Base-by-base conservation (phyloP, 2,329 filamentous ascomycete genomes). In the Drechslerella coelobrocha region DNA sequence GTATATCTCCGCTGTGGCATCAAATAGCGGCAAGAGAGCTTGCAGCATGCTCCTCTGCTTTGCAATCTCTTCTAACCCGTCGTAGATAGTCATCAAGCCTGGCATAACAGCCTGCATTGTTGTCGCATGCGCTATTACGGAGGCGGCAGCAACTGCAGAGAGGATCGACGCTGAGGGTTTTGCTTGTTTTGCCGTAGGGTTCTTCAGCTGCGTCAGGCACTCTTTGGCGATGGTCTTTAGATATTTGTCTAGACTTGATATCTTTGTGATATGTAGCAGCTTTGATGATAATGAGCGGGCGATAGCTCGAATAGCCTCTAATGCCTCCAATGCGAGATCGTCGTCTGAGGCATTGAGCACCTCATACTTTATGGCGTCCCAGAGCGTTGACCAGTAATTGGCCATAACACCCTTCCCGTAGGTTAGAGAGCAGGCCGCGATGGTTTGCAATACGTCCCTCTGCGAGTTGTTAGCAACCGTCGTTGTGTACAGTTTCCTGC, bases 281-380 rank as follows among this genome's bases (percentile, higher is more conserved):
- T 79, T 79, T 50, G 79, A 78, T 0, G 85, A 84, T 6, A 89
- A 79, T 21, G 83, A 82, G 56, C 79, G 79, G 14, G 85, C 83
- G 62, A 89, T 85, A 19, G 81, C 79, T 59, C 82, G 81, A 7
- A 89, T 77, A 1, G 82, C 83, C 21, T 81, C 78, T 14, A 89
- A 77, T 5, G 87, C 84, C 74, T 85, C 83, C 52, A 86, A 81
- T 0, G 85, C 85, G 7, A 89, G 78, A 54, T 88, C 84, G 60
- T 88, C 85, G 74, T 89, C 87, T 10, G 68, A 85, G 0, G 85
- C 83, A 73, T 86, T 88, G 12, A 89, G 79, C 9, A 89, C 84
- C 75, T 89, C 87, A 73, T 88, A 89, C 76, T 89, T 89, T 55
- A 89, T 77, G 7, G 86, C 83, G 74, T 89, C 86, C 87, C 87